A percentile compares a stretch with the other conserved stretches of the same genome.
These are phyloP conservation scores for Cocos nucifera DNA, from an alignment of 176 grass and related monocot genomes.

Conservation along the genomic window DNA sequence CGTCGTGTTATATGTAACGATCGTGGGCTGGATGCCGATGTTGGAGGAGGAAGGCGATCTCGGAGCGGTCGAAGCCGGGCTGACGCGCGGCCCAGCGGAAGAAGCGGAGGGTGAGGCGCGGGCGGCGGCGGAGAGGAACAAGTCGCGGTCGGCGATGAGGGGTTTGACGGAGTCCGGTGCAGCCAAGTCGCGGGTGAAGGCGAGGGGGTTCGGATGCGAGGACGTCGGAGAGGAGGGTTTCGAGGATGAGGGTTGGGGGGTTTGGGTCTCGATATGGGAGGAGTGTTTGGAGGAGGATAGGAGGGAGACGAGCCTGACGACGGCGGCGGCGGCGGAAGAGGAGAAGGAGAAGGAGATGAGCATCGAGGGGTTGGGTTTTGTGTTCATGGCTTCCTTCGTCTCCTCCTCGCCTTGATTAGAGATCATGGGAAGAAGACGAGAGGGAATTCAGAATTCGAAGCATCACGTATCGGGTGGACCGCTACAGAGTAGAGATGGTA, in stretches of 20 bases:
- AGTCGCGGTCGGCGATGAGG: constrained; percentile 2
- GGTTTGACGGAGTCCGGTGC: too few relatives aligned
- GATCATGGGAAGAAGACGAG: not conserved
- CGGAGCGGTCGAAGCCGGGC: constrained; percentile 42
- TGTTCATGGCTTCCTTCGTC: constrained; percentile 9
- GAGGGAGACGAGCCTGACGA: too few relatives aligned
- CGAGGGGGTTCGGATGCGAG: constrained; percentile 3
- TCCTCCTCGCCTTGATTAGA: constrained; percentile 20
- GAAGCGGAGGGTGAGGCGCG: constrained; percentile 38
- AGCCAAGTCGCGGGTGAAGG: too few relatives aligned
- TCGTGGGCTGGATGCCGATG: constrained; percentile 31
- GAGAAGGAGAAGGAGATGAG: constrained; percentile 16
- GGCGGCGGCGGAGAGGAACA: not conserved
- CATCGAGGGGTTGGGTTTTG: not conserved
- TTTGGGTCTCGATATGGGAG: too few relatives aligned
- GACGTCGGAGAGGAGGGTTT: constrained; percentile 15
- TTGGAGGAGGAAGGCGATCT: constrained; percentile 34
- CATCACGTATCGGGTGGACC: too few relatives aligned
- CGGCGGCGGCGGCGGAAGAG: too few relatives aligned
- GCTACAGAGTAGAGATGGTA: too few relatives aligned
- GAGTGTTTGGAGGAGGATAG: too few relatives aligned
- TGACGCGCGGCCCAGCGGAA: constrained; percentile 79
- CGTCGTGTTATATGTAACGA: constrained; percentile 47
- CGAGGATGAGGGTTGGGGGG: not conserved
- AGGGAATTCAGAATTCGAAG: not conserved